phyloP scores from a whole-genome alignment of 2,329 filamentous ascomycete genomes.

The Tolypocladium sp. region DNA sequence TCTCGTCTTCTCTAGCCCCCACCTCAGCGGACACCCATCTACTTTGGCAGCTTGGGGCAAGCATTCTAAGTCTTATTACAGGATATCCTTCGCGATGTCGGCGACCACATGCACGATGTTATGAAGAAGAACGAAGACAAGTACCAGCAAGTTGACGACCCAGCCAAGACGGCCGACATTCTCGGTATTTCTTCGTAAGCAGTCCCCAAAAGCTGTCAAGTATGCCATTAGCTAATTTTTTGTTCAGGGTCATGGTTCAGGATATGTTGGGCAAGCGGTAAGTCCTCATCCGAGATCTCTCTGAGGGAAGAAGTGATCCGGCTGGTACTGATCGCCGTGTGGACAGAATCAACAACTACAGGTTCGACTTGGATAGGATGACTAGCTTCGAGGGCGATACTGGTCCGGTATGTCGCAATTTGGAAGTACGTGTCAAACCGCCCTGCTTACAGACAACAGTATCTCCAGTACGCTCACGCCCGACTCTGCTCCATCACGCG shows the following conservation, averaged over 20 bases:
- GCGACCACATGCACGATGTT: conserved; percentile 94
- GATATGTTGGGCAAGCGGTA: conserved; percentile 94
- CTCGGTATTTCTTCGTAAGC: conserved; percentile 63
- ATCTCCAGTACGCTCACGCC: conserved; percentile 75
- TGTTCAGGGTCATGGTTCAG: conserved; percentile 80
- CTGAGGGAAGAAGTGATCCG: background rate
- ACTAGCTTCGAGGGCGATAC: conserved; percentile 79
- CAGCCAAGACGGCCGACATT: conserved; percentile 71
- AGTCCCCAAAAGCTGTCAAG: background rate
- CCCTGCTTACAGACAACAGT: conserved; percentile 20
- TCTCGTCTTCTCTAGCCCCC: background rate
- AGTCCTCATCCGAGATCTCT: conserved; percentile 10
- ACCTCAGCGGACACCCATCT: background rate
- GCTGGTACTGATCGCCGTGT: conserved; percentile 4
- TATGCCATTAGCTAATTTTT: background rate
- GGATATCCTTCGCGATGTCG: conserved; percentile 47
- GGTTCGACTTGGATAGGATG: conserved; percentile 75
- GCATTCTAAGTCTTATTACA: conserved; percentile 2
- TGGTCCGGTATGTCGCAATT: conserved; percentile 39
- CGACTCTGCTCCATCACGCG: conserved; percentile 58
- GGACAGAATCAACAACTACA: conserved; percentile 52
- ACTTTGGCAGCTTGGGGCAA: background rate
- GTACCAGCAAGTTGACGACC: conserved; percentile 82
- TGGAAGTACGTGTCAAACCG: background rate
- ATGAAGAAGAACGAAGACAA: conserved; percentile 89